Evolutionary conservation across 768 basidiomycete species (phyloP), one percentile per base, ranked within the genome.

Genomic region (Calocera cornea): DNA sequence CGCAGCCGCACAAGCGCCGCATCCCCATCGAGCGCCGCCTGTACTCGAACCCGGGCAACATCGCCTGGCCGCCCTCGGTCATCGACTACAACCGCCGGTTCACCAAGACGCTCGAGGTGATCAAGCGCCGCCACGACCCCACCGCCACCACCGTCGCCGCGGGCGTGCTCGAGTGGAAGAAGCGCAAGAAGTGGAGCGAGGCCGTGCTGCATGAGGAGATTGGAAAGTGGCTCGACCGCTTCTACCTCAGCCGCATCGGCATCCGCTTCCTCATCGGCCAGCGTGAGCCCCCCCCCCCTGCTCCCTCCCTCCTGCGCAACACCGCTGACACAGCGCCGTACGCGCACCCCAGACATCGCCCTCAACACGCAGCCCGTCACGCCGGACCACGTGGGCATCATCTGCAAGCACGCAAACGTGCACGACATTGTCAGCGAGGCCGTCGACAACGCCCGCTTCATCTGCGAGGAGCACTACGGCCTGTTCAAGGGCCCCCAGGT

Each of bases 341-440:
- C 31, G 24, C 24, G 5, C 22, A 24, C 19, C 34, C 0, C 70
- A 95, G 93, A 99, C 73, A 89, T 99, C 68, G 95, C 95, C 1
- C 80, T 99, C 41, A 98, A 98, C 76, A 93, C 87, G 0, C 86
- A 95, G 47, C 87, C 92, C 70, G 84, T 94, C 0, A 94, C 98
- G 74, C 80, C 83, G 63, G 88, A 93, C 75, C 95, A 94, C 74
- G 97, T 99, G 31, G 95, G 97, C 10, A 97, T 99, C 73, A 98
- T 98, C 74, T 97, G 93, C 77, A 97, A 92, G 1, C 83, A 90
- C 74, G 88, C 94, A 1, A 97, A 94, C 76, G 87, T 99, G 0
- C 93, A 94, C 72, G 94, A 98, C 74, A 97, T 97, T 70, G 88
- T 95, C n/a, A 89, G 92, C 73, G 97, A 99, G 80, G 91, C 95